Conservation (phyloP, 805 yeast species). For the Kodamaea neixiangensis region DNA sequence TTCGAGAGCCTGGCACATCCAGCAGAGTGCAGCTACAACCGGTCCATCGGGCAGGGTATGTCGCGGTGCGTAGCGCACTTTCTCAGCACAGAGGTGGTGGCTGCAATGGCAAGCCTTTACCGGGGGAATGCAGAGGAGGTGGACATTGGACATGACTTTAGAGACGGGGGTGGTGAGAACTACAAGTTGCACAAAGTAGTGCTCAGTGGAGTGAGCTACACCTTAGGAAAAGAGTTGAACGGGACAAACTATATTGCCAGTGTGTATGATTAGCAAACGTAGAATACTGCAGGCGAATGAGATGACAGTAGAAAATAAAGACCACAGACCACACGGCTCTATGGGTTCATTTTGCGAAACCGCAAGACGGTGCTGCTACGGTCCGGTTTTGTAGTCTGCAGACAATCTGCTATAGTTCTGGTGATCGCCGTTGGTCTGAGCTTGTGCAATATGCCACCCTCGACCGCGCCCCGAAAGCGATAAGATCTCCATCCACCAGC, state of each 20-base stretch:
- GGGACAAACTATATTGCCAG: conserved; percentile 40
- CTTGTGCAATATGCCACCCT: background rate
- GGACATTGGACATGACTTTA: conserved; percentile 25
- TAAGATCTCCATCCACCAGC: background rate
- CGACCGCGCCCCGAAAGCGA: background rate
- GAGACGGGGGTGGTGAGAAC: conserved; percentile 37
- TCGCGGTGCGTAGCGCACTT: conserved; percentile 34
- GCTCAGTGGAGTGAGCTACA: conserved; percentile 37
- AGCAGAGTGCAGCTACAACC: conserved; percentile 17
- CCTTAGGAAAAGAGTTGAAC: conserved; percentile 38
- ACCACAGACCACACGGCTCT: no score
- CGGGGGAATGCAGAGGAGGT: conserved; percentile 45
- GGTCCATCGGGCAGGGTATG: conserved; percentile 16
- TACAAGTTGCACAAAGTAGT: conserved; percentile 19
- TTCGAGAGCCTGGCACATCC: conserved; percentile 23
- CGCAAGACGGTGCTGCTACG: no score
- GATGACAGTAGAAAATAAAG: no score
- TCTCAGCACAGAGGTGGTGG: conserved; percentile 33
- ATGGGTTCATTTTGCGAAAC: no score
- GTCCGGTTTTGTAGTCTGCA: background rate
- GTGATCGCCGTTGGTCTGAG: background rate
- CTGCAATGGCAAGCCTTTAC: conserved; percentile 31
- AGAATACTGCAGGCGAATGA: background rate
- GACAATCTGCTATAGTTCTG: background rate
- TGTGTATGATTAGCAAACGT: conserved; percentile 21